Base-by-base conservation (phyloP, 805 yeast species). In the Sugiyamaella qingdaonensis region DNA sequence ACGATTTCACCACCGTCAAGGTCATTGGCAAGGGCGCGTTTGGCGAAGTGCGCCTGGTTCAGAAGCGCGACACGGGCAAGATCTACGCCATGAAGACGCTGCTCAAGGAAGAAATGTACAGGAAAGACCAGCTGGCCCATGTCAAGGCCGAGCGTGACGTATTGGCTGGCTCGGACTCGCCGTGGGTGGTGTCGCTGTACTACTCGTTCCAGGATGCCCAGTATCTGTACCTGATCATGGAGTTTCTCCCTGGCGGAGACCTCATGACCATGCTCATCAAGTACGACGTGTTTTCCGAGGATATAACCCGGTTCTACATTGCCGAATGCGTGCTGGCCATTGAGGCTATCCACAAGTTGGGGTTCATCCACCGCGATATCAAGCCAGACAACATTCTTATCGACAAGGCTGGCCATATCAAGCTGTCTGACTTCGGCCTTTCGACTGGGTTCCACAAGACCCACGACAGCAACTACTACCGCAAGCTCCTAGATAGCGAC, bases 61-160 rank as follows among this genome's bases (percentile, higher is more conserved):
- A 94, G 66, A 92, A 91, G 74, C 78, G 75, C 50, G 99, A 94
- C 69, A 86, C 94, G 0, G 96, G 96, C 50, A 85, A 87, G 70
- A 91, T 87, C 34, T 90, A 84, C 73, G 96, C 96, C 47, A 94
- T 88, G 99, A 90, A 90, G 71, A 91, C 97, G 2, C 78, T 86
- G 64, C 78, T 85, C 66, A 94, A 88, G 70, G 79, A 86, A 49
- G 99, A 94, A 70, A 90, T 94, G 95, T 90, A 86, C 71, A 87
- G 88, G 64, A 90, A 88, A 65, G 98, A 92, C 62, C 97, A 90
- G 68, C 74, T 91, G 54, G 96, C 96, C 0, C 97, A 90, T 68
- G 97, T 91, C 42, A 92, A 90, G 66, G 96, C 97, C 0, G 96
- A 91, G 70, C 81, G 97, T 64, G 98, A 94, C 70, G 96, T 94